phyloP scores from a whole-genome alignment of 192 early-diverging fungal genomes.

The Backusella psychrophila region DNA sequence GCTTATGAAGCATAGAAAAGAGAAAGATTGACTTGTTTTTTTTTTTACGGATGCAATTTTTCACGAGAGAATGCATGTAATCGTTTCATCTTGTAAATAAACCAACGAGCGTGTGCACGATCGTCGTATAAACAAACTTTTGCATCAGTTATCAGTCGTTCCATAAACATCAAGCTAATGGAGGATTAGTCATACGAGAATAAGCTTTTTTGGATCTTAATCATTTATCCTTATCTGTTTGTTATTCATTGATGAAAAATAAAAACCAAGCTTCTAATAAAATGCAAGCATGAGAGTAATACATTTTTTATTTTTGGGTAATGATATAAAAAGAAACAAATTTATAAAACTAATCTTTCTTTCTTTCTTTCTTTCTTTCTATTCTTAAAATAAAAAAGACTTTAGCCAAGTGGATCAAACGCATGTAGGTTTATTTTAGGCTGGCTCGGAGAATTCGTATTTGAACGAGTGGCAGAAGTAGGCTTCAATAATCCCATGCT shows the following conservation, averaged over 20 bases:
- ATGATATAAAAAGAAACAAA: too few relatives aligned
- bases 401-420: constrained; percentile 27
- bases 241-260: too few relatives aligned
- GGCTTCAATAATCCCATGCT: constrained; percentile 22
- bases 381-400: background rate
- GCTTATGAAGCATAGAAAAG: background rate
- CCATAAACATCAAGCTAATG: too few relatives aligned
- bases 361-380: background rate
- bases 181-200: too few relatives aligned
- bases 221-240: too few relatives aligned
- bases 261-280: too few relatives aligned
- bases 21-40: too few relatives aligned
- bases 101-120: background rate
- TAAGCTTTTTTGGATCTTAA: too few relatives aligned
- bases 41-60: background rate
- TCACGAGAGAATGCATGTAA: background rate
- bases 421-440: constrained; percentile 18
- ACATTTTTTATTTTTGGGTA: too few relatives aligned
- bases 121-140: too few relatives aligned
- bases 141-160: too few relatives aligned
- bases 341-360: background rate
- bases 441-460: background rate
- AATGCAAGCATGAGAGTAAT: too few relatives aligned
- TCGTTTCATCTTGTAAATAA: background rate
- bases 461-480: background rate